Base-by-base conservation (phyloP, 2,329 filamentous ascomycete species). In the Fusarium foetens region DNA sequence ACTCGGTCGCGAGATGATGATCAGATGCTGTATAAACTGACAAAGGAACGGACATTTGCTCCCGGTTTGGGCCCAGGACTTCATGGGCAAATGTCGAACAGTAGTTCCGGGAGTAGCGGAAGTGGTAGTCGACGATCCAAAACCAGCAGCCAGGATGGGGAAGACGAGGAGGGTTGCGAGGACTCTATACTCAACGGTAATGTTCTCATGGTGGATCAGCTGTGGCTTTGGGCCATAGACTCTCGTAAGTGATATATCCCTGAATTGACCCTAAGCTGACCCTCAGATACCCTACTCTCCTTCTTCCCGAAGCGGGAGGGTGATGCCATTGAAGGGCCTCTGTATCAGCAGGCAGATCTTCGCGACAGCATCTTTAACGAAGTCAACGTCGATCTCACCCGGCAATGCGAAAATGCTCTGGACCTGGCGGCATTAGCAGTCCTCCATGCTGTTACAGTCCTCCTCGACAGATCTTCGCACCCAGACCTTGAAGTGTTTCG, bases 11-110 rank as follows among this genome's bases (percentile, higher is more conserved):
- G 90, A 23, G 90, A 92, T 45, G 88, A 90, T 46, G 90, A 92
- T 45, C 90, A 92, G 76, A 91, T 92, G 87, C 79, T 92, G 11
- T 92, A 91, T 78, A 92, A 92, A 72, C 80, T 91, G 4, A 90
- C 88, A 4, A 90, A 89, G 71, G 81, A 87, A 61, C 79, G 84
- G 5, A 63, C 72, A 3, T 75, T 74, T 17, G 48, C 60, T 6
- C 35, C 68, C 1, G 74, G 76, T 1, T 61, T 78, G 9, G 74
- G 78, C 0, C 68, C 74, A 6, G 70, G 72, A 5, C 55, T 81
- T 13, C 74, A 75, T 43, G 75, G 72, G 3, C 79, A 81, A 41
- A 74, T 72, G 13, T 82, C 81, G 1, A 79, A 76, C 33, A 78
- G 73, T 10, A 73, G 77, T 23, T 68, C 74, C 11, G 72, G 69